Conservation (phyloP, 306 rosid species). For the Boehmeria nivea region DNA sequence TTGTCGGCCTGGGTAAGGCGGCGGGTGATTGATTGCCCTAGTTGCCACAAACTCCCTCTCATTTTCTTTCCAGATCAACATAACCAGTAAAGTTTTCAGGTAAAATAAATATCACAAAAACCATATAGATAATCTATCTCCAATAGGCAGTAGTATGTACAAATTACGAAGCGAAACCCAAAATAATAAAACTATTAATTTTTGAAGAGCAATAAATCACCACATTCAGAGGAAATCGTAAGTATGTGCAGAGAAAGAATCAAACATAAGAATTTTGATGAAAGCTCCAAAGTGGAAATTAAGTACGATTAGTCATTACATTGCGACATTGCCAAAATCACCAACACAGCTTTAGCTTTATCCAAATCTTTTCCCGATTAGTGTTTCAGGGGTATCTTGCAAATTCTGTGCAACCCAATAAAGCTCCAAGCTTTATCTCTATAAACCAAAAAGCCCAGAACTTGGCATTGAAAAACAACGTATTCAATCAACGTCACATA, state of each 20-base stretch:
- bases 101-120: neutral
- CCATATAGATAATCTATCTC: too few relatives aligned
- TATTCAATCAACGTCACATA: neutral
- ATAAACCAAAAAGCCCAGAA: too few relatives aligned
- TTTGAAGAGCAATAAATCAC: neutral
- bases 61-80: slow-evolving; percentile 26
- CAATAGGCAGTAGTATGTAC: too few relatives aligned
- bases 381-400: neutral
- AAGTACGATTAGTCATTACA: neutral
- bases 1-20: slow-evolving; percentile 71
- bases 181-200: too few relatives aligned
- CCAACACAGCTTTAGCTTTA: neutral
- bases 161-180: too few relatives aligned
- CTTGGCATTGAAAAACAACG: slow-evolving; percentile 3
- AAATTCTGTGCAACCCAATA: neutral
- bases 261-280: too few relatives aligned
- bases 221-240: neutral
- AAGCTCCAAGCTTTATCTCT: too few relatives aligned
- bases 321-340: slow-evolving; percentile 4
- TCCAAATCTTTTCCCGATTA: neutral
- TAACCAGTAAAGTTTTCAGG: slow-evolving; percentile 1
- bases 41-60: slow-evolving; percentile 77
- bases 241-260: too few relatives aligned
- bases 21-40: slow-evolving; percentile 75
- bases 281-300: slow-evolving; percentile 1